Evolutionary conservation across 2,329 filamentous ascomycete genomes (phyloP).

Genomic region (Penicillium sp.): DNA sequence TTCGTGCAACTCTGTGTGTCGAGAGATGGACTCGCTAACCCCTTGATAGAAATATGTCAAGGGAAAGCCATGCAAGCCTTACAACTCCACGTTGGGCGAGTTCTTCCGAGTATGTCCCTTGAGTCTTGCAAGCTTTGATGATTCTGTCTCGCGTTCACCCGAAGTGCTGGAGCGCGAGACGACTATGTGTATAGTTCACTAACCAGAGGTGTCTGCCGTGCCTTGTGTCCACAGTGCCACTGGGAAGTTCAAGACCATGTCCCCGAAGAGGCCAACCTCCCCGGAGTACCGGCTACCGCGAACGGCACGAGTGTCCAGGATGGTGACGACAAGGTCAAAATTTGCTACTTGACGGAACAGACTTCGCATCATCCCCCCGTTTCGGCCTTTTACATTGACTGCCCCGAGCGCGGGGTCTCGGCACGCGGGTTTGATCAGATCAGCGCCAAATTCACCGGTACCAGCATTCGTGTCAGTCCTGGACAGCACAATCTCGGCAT

Average conservation of each 20-base stretch:
- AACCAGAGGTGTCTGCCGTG: neutral
- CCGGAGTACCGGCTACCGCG: slow-evolving; percentile 26
- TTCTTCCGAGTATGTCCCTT: slow-evolving; percentile 75
- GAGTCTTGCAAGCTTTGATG: no score
- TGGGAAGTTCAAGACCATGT: slow-evolving; percentile 85
- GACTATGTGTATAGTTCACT: neutral
- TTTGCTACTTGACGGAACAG: slow-evolving; percentile 95
- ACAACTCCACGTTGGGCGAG: slow-evolving; percentile 94
- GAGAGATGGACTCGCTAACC: slow-evolving; percentile 14
- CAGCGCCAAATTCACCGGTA: slow-evolving; percentile 95
- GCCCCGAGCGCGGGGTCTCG: slow-evolving; percentile 80
- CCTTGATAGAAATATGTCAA: slow-evolving; percentile 79
- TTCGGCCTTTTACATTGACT: slow-evolving; percentile 90
- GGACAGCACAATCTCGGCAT: slow-evolving; percentile 94
- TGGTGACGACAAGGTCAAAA: slow-evolving; percentile 54
- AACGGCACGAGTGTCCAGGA: slow-evolving; percentile 27
- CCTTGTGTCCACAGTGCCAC: slow-evolving; percentile 61
- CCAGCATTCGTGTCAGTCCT: slow-evolving; percentile 82
- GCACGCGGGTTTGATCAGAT: slow-evolving; percentile 93
- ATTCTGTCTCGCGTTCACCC: no score
- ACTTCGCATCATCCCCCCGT: slow-evolving; percentile 97
- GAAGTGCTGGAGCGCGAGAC: neutral
- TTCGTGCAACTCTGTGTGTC: neutral
- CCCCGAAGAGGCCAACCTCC: slow-evolving; percentile 51
- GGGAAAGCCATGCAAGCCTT: slow-evolving; percentile 96